Conservation (phyloP, 495 filamentous ascomycete species). For the Lasiosphaeria hispida region DNA sequence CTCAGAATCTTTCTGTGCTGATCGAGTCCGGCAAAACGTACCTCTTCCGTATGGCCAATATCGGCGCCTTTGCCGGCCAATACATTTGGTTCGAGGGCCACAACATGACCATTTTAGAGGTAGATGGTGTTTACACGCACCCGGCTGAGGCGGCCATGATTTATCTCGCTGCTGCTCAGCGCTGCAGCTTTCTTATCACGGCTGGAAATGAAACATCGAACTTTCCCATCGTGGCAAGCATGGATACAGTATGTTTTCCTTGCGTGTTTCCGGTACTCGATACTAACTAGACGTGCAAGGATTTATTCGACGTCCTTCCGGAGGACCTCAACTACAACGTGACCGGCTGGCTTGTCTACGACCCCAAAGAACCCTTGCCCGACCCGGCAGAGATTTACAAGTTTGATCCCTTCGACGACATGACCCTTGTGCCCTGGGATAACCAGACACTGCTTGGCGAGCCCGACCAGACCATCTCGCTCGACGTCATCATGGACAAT, state of each 20-base stretch:
- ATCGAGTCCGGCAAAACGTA: conserved; percentile 74
- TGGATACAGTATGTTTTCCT: neutral
- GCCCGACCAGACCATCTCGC: conserved; percentile 58
- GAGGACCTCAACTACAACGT: conserved; percentile 67
- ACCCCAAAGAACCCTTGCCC: conserved; percentile 57
- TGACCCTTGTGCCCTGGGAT: conserved; percentile 65
- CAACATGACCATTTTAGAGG: conserved; percentile 57
- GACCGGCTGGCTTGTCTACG: conserved; percentile 78
- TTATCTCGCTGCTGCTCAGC: conserved; percentile 67
- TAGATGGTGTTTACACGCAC: conserved; percentile 58
- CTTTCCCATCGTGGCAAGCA: conserved; percentile 57
- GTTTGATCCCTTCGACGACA: conserved; percentile 71
- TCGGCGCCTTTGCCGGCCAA: conserved; percentile 64
- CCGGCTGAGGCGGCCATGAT: conserved; percentile 58
- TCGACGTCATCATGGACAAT: conserved; percentile 32
- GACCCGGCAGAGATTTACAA: conserved; percentile 38
- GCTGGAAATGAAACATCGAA: conserved; percentile 65
- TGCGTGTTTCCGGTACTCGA: neutral
- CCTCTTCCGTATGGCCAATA: conserved; percentile 71
- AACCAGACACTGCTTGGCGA: conserved; percentile 52
- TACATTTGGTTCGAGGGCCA: conserved; percentile 76
- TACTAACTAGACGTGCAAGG: conserved; percentile 6
- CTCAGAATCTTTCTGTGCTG: conserved; percentile 49
- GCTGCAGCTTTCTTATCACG: conserved; percentile 66
- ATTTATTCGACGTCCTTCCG: conserved; percentile 66